Conservation (phyloP, 1,284 basidiomycete genomes). For the Ustilago vetiveriae region DNA sequence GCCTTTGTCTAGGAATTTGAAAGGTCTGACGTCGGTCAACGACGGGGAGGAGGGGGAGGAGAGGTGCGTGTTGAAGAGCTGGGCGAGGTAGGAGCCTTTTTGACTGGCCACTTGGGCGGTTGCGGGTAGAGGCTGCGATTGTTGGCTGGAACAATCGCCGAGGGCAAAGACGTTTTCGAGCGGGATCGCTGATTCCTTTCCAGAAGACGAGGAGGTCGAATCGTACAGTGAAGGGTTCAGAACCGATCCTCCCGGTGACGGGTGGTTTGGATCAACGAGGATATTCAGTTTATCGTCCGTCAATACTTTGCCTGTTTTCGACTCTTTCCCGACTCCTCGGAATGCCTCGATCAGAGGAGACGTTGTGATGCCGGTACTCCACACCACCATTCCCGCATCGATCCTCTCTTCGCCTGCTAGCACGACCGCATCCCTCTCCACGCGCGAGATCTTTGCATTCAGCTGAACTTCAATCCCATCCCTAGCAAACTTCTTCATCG, state of each 20-base stretch:
- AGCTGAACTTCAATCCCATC: constrained; percentile 40
- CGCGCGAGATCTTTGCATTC: constrained; percentile 20
- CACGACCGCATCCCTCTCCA: constrained; percentile 23
- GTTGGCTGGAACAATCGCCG: constrained; percentile 78
- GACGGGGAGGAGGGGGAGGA: neutral
- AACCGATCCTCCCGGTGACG: neutral
- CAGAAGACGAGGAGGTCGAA: neutral
- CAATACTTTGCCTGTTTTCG: constrained; percentile 74
- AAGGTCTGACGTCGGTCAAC: constrained; percentile 62
- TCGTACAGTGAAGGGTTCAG: neutral
- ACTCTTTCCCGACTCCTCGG: constrained; percentile 73
- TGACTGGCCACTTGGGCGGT: constrained; percentile 68
- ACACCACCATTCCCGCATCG: constrained; percentile 77
- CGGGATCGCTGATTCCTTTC: neutral
- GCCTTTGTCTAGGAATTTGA: constrained; percentile 78
- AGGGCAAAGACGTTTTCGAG: constrained; percentile 67
- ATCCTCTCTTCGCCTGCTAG: neutral
- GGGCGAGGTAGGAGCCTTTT: constrained; percentile 59
- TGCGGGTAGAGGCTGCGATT: constrained; percentile 65
- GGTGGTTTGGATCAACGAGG: neutral
- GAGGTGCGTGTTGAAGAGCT: constrained; percentile 42
- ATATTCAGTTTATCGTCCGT: constrained; percentile 40
- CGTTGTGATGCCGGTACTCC: constrained; percentile 82
- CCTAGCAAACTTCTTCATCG: constrained; percentile 53
- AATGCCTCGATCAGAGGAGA: constrained; percentile 79